A percentile compares a stretch with the other conserved stretches of the same genome.
phyloP scores from a whole-genome alignment of 345 rosid genomes.

The Camelina laxa region DNA sequence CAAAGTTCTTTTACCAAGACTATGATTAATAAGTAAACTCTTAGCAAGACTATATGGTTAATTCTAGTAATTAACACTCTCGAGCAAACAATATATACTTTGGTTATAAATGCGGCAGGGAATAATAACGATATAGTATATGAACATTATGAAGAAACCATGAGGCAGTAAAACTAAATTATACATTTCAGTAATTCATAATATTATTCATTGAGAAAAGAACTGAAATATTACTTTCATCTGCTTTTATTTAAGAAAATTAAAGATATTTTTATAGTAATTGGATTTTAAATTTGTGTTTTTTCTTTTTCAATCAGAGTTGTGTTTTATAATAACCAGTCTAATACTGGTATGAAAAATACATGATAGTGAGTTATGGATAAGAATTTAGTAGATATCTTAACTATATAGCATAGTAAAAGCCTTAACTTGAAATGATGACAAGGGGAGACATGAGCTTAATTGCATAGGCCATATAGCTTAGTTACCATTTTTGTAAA shows the following conservation, averaged over 20 bases:
- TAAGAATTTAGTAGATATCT: not conserved
- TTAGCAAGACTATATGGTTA: not conserved
- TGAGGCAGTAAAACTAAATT: not conserved
- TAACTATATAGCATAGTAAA: constrained; percentile 2
- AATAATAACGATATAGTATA: too few species aligned
- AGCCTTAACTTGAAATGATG: constrained; percentile 13
- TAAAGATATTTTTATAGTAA: not conserved
- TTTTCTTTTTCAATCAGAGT: not conserved
- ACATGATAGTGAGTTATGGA: not conserved
- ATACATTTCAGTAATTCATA: not conserved
- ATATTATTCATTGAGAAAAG: not conserved
- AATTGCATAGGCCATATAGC: not conserved
- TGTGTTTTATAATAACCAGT: not conserved
- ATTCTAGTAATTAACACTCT: not conserved
- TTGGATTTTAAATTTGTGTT: not conserved
- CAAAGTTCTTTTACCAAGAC: not conserved
- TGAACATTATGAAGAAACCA: not conserved
- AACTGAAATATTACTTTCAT: not conserved
- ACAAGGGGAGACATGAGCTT: constrained; percentile 22
- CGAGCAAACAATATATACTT: not conserved
- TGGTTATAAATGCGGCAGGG: not conserved
- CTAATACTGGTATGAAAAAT: not conserved
- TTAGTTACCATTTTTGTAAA: constrained; percentile 30
- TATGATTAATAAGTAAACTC: not conserved
- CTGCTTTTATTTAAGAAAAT: not conserved